Percentiles rank a stretch among this genome's conserved stretches.
Evolutionary conservation across 2,329 filamentous ascomycete genomes (phyloP).

Genomic region (Keithomyces neogunnii): DNA sequence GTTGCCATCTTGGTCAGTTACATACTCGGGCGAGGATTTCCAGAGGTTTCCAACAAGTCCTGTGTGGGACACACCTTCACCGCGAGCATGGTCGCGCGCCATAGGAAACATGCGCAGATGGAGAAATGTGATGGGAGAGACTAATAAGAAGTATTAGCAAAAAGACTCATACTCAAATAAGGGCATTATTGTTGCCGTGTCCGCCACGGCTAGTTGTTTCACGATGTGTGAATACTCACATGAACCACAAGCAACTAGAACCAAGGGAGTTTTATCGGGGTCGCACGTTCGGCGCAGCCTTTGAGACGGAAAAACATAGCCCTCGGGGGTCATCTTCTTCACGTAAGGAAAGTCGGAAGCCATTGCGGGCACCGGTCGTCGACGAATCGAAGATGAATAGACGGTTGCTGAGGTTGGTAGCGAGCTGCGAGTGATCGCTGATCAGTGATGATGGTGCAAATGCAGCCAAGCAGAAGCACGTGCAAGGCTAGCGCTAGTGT

Average conservation of each 20-base stretch:
- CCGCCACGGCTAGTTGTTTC: background rate
- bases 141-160: constrained; percentile 8
- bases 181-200: background rate
- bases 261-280: constrained; percentile 5
- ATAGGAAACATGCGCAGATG: constrained; percentile 86
- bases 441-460: too few relatives aligned
- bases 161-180: background rate
- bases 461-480: too few relatives aligned
- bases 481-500: too few relatives aligned
- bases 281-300: constrained; percentile 48
- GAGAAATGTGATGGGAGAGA: constrained; percentile 67
- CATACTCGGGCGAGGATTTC: background rate
- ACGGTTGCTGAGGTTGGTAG: background rate
- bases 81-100: constrained; percentile 70
- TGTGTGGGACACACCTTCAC: constrained; percentile 16
- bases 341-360: constrained; percentile 14
- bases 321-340: background rate
- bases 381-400: background rate
- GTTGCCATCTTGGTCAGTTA: background rate
- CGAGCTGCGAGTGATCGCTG: too few relatives aligned
- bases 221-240: constrained; percentile 26
- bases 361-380: constrained; percentile 11
- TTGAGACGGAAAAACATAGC: constrained; percentile 50
- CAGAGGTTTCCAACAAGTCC: background rate
- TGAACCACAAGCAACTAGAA: constrained; percentile 48